Base-by-base conservation (phyloP, 345 rosid species). In the Fremontodendron californicum region DNA sequence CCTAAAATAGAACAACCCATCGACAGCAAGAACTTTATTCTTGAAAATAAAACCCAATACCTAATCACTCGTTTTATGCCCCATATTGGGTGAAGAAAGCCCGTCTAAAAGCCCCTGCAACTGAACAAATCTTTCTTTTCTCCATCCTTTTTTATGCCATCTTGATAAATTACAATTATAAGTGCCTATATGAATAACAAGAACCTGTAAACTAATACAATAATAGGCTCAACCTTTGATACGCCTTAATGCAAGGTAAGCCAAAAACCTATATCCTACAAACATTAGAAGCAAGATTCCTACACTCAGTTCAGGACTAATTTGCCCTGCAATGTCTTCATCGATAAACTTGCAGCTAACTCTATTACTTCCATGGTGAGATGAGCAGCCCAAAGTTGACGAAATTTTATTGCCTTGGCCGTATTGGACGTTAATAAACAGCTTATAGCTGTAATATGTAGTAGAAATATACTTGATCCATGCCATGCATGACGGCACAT, bases 381-480 rank as follows among this genome's bases (percentile, higher is more conserved):
- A 33, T 15, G 80, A 74, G 72, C 98, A 94, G 10, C 92, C 94
- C 74, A 90, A 75, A 43, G 79, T 71, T 2, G 68, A 18, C 10
- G 85, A 84, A 4, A 94, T 81, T 11, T 81, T 81, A 70, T 86
- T 31, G 1, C 94, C 95, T 2, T 66, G 75, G 0, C 91, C 92
- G 3, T 93, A 94, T 19, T 94, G 97, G 21, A 84, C 81, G 18
- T 82, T 71, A 15, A 94, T 83, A 4, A 94, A 79, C 27, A 94
- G 88, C n/a, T n/a, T n/a, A n/a, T n/a, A n/a, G n/a, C n/a, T 94
- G 91, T 80, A n/a, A n/a, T 77, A 94, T 6, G 97, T 93, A 0
- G 92, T 85, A 23, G 97, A 92, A 37, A 88, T 23, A 76, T 94
- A 94, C 83, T 91, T 94, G 75, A 90, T 75, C 98, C 98, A 93